Evolutionary conservation across 2,329 filamentous ascomycete species (phyloP).

Genomic region (Pyrenophora seminiperda): DNA sequence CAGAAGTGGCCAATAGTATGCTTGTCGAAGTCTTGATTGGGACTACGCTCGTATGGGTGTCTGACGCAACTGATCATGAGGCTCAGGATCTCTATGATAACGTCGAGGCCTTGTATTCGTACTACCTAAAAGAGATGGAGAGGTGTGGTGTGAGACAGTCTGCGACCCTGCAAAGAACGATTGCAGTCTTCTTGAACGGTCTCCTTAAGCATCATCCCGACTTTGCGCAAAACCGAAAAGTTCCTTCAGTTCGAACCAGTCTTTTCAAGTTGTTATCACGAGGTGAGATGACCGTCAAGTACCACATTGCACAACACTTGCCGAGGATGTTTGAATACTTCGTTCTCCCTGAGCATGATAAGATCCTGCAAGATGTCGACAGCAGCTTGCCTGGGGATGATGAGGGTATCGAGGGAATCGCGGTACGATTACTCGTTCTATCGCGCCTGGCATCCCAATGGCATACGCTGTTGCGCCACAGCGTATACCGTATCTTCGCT

Average conservation of each 20-base stretch:
- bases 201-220: slow-evolving; percentile 70
- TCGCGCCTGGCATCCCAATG: slow-evolving; percentile 78
- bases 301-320: slow-evolving; percentile 71
- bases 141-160: slow-evolving; percentile 70
- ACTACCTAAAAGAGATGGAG: slow-evolving; percentile 72
- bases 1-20: slow-evolving; percentile 47
- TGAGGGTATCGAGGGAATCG: slow-evolving; percentile 79
- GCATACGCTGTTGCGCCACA: slow-evolving; percentile 83
- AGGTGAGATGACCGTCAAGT: slow-evolving; percentile 74
- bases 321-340: slow-evolving; percentile 79
- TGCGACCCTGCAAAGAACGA: slow-evolving; percentile 66
- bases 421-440: slow-evolving; percentile 77
- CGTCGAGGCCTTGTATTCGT: slow-evolving; percentile 77
- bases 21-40: slow-evolving; percentile 41
- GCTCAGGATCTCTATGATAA: slow-evolving; percentile 59
- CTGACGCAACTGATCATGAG: slow-evolving; percentile 31
- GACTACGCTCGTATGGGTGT: slow-evolving; percentile 34
- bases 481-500: slow-evolving; percentile 94
- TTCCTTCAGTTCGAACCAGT: slow-evolving; percentile 70
- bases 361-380: slow-evolving; percentile 83
- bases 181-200: slow-evolving; percentile 71
- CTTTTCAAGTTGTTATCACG: slow-evolving; percentile 74
- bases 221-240: slow-evolving; percentile 65
- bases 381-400: slow-evolving; percentile 74
- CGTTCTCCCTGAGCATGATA: slow-evolving; percentile 80